Conservation (phyloP, 371 early-diverging fungal species). For the Caulochytrium protostelioides region DNA sequence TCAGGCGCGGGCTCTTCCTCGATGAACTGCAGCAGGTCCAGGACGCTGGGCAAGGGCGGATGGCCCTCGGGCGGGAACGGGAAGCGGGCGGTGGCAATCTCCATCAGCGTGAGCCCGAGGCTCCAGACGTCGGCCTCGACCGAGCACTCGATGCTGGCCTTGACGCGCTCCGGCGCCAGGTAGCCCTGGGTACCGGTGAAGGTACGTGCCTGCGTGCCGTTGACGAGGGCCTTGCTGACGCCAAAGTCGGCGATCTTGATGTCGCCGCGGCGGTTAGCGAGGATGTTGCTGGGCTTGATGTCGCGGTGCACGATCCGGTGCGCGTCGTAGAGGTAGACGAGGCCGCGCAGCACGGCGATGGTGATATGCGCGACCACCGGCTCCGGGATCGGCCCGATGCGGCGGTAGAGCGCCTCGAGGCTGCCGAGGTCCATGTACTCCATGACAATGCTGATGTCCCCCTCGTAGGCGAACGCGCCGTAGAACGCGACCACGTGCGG, state of each 20-base stretch:
- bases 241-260: slow-evolving; percentile 88
- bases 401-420: slow-evolving; percentile 41
- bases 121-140: slow-evolving; percentile 87
- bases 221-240: slow-evolving; percentile 71
- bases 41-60: slow-evolving; percentile 31
- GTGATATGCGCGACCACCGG: slow-evolving; percentile 42
- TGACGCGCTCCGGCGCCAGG: slow-evolving; percentile 89
- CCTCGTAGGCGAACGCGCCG: slow-evolving; percentile 64
- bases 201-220: slow-evolving; percentile 57
- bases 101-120: slow-evolving; percentile 74
- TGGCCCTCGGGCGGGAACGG: slow-evolving; percentile 27
- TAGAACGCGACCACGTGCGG: slow-evolving; percentile 72
- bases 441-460: slow-evolving; percentile 72
- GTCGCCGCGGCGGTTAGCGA: slow-evolving; percentile 54
- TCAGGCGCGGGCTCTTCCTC: slow-evolving; percentile 60
- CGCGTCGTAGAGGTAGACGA: slow-evolving; percentile 54
- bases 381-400: slow-evolving; percentile 44
- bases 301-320: slow-evolving; percentile 68
- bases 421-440: slow-evolving; percentile 38
- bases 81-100: slow-evolving; percentile 61
- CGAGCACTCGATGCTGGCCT: slow-evolving; percentile 49
- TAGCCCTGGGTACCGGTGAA: slow-evolving; percentile 85
- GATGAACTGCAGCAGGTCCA: slow-evolving; percentile 75
- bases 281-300: slow-evolving; percentile 76
- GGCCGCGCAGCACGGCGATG: slow-evolving; percentile 37